Evolutionary conservation across 2,329 filamentous ascomycete genomes (phyloP).

Genomic region (Paracorniculantispora psalliotae): DNA sequence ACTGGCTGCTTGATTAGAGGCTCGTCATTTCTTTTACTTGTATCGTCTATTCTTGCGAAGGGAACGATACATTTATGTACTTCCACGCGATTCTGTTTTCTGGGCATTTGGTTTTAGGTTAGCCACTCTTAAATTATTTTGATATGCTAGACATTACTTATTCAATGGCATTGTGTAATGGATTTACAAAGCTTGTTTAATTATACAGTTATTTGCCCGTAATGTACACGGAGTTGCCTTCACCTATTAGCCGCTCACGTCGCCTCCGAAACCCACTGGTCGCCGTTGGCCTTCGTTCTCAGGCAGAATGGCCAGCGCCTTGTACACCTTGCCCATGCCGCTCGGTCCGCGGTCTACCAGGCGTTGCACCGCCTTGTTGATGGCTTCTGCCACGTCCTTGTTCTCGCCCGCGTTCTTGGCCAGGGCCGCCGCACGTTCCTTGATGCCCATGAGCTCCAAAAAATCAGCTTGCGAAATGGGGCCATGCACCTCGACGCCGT

Average conservation of each 20-base stretch:
- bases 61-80: no score
- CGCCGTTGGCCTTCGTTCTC: conserved; percentile 67
- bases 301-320: conserved; percentile 85
- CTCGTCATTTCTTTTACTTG: no score
- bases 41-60: no score
- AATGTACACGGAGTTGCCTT: not conserved
- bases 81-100: no score
- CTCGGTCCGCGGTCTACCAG: conserved; percentile 76
- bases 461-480: conserved; percentile 83
- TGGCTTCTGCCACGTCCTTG: conserved; percentile 49
- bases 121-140: not conserved
- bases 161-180: not conserved
- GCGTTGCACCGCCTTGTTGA: conserved; percentile 73
- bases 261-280: conserved; percentile 89
- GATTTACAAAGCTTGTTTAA: not conserved
- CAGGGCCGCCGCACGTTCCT: conserved; percentile 67
- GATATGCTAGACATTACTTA: not conserved
- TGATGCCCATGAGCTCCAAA: conserved; percentile 74
- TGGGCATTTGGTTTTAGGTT: not conserved
- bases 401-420: conserved; percentile 39
- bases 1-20: no score
- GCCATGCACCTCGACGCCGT: conserved; percentile 84
- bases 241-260: conserved; percentile 31
- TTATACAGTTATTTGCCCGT: not conserved
- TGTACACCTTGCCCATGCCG: conserved; percentile 94